Percentiles rank a stretch among this genome's conserved stretches.
Evolutionary conservation across 306 rosid species (phyloP).

Genomic region (Dicorynia guianensis): DNA sequence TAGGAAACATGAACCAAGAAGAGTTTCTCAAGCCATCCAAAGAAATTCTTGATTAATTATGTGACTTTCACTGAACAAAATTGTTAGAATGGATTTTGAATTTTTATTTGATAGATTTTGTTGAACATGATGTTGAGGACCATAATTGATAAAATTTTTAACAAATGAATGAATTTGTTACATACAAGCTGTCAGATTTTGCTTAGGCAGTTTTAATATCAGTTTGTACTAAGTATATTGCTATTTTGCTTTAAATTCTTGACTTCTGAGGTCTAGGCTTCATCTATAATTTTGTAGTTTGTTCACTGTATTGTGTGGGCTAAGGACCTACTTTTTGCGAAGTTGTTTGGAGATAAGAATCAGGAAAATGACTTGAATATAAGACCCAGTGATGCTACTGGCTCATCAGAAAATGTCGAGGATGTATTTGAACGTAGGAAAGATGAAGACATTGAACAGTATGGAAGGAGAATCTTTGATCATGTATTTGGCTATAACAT

Average conservation of each 20-base stretch:
- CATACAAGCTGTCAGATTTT: constrained; percentile 6
- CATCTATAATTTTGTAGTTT: constrained; percentile 61
- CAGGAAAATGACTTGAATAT: constrained; percentile 92
- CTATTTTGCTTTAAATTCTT: constrained; percentile 19
- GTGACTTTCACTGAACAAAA: constrained; percentile 3
- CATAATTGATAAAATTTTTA: not conserved
- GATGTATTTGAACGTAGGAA: constrained; percentile 83
- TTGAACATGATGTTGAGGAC: constrained; percentile 23
- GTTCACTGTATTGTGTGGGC: constrained; percentile 99
- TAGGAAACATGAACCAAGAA: constrained; percentile 8
- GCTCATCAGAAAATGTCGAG: constrained; percentile 78
- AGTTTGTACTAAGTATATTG: not conserved
- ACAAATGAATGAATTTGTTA: not conserved
- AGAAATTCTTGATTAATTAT: not conserved
- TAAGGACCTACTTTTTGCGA: constrained; percentile 88
- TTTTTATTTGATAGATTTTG: constrained; percentile 6
- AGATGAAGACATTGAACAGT: constrained; percentile 83
- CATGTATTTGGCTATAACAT: constrained; percentile 98
- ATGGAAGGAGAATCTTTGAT: constrained; percentile 90
- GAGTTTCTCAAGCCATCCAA: not conserved
- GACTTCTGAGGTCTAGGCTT: constrained; percentile 12
- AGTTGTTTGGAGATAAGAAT: constrained; percentile 93
- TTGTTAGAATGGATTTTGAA: constrained; percentile 2
- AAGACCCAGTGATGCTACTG: constrained; percentile 79
- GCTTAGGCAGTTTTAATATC: constrained; percentile 8